Evolutionary conservation across 345 rosid genomes (phyloP).

Genomic region (Gossypium arboreum): DNA sequence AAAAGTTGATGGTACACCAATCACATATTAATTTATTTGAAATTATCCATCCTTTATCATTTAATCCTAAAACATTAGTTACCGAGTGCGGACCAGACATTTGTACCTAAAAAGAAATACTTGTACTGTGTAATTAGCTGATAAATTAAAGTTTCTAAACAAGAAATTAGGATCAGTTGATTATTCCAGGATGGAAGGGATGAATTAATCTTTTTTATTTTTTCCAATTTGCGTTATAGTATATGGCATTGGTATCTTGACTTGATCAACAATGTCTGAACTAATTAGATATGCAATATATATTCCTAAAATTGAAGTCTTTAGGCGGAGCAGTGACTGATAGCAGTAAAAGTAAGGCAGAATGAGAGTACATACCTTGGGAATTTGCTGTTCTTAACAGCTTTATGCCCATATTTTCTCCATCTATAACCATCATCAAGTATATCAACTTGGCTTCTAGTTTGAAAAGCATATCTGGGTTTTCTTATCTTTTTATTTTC

Average conservation of each 20-base stretch:
- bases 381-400: slow-evolving; percentile 75
- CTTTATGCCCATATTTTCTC: slow-evolving; percentile 90
- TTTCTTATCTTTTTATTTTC: slow-evolving; percentile 48
- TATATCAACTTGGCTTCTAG: slow-evolving; percentile 85
- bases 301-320: no score
- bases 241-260: not conserved
- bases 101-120: no score
- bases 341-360: no score
- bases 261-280: no score
- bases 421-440: slow-evolving; percentile 94
- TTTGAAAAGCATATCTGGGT: slow-evolving; percentile 70
- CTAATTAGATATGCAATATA: no score
- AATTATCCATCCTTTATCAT: no score
- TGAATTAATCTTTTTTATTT: not conserved
- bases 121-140: not conserved
- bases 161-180: not conserved
- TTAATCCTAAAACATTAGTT: no score
- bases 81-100: no score
- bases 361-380: slow-evolving; percentile 43
- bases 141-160: not conserved
- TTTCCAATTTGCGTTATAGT: not conserved
- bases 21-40: no score
- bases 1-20: no score
- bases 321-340: no score
- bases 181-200: not conserved